phyloP scores from a whole-genome alignment of 306 rosid species.

The Luffa acutangula region DNA sequence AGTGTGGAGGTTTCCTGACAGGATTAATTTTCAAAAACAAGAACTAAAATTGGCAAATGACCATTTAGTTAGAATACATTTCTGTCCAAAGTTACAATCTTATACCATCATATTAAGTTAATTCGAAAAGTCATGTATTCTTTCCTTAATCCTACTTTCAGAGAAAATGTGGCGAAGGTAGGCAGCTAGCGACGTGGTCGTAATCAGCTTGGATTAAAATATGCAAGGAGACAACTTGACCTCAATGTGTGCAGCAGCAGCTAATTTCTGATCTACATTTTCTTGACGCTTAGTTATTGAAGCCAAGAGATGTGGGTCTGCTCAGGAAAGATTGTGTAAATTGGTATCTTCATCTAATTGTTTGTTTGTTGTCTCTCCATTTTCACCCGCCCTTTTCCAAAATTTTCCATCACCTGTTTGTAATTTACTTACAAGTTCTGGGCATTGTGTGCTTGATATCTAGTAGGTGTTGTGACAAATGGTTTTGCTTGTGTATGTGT shows the following conservation, averaged over 20 bases:
- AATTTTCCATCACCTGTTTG: neutral
- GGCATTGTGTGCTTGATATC: conserved; percentile 21
- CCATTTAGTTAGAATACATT: neutral
- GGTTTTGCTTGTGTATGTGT: conserved; percentile 22
- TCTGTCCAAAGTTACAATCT: neutral
- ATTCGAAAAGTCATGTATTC: neutral
- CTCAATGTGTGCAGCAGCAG: conserved; percentile 3
- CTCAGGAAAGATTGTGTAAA: conserved; percentile 2
- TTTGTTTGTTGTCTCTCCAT: neutral
- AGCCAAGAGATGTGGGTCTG: neutral
- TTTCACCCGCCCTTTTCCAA: neutral
- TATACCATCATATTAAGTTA: neutral
- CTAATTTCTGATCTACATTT: conserved; percentile 9
- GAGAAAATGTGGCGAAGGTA: conserved; percentile 88
- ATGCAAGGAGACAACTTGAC: conserved; percentile 23
- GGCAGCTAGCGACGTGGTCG: conserved; percentile 14
- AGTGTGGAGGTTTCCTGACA: neutral
- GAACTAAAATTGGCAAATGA: neutral
- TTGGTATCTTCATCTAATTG: neutral
- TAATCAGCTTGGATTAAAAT: conserved; percentile 9
- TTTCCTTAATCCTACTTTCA: conserved; percentile 28
- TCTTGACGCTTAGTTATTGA: neutral
- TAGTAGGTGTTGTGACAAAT: conserved; percentile 26
- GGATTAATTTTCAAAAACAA: neutral
- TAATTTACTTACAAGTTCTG: conserved; percentile 7